Evolutionary conservation across 805 yeast genomes (phyloP).

Genomic region (Wickerhamomyces mucosus): DNA sequence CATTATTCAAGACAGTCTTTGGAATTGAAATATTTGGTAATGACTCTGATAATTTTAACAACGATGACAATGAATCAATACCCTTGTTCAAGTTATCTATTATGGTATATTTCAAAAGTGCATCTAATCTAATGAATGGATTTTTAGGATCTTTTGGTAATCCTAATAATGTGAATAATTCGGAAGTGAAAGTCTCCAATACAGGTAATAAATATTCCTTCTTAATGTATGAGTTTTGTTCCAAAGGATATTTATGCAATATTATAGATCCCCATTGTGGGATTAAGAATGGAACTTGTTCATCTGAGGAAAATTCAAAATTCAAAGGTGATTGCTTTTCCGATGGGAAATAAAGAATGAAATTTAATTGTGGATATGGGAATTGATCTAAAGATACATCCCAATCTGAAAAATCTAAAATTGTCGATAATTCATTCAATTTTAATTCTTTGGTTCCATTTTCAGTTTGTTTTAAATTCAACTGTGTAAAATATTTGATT

Average conservation of each 20-base stretch:
- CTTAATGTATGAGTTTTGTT: slow-evolving; percentile 22
- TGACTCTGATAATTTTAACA: slow-evolving; percentile 57
- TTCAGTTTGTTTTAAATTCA: slow-evolving; percentile 19
- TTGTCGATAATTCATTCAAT: slow-evolving; percentile 53
- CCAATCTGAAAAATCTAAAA: slow-evolving; percentile 84
- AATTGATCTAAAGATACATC: slow-evolving; percentile 46
- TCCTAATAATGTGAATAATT: slow-evolving; percentile 66
- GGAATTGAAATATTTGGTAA: slow-evolving; percentile 83
- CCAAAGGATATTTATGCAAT: slow-evolving; percentile 28
- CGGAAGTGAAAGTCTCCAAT: slow-evolving; percentile 64
- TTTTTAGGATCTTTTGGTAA: slow-evolving; percentile 50
- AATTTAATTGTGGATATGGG: slow-evolving; percentile 60
- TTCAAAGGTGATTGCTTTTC: slow-evolving; percentile 35
- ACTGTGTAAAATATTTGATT: slow-evolving; percentile 48
- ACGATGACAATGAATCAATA: slow-evolving; percentile 61
- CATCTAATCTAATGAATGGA: slow-evolving; percentile 54
- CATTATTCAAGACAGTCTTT: slow-evolving; percentile 50
- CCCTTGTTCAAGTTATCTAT: slow-evolving; percentile 52
- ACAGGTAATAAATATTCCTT: slow-evolving; percentile 42
- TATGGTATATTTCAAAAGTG: slow-evolving; percentile 50
- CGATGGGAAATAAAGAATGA: slow-evolving; percentile 59
- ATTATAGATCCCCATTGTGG: slow-evolving; percentile 80
- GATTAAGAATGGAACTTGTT: slow-evolving; percentile 38
- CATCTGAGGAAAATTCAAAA: slow-evolving; percentile 29
- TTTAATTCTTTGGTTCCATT: slow-evolving; percentile 26